Conservation (phyloP, 140 eudicot genomes). For the Flaveria floridana region DNA sequence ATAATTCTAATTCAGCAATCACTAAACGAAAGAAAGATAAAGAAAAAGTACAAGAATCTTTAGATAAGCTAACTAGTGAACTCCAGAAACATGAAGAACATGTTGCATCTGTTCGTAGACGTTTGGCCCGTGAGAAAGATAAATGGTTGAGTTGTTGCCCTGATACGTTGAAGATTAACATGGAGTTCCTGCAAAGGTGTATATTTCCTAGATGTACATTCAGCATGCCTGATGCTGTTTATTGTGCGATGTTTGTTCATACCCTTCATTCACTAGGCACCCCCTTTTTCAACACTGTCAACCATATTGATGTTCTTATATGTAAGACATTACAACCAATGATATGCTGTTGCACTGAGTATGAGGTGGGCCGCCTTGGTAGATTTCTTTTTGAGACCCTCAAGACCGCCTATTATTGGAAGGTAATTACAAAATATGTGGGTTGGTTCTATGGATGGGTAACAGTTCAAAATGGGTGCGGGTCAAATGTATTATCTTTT, state of each 20-base stretch:
- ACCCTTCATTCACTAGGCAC: slow-evolving; percentile 96
- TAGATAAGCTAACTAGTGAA: slow-evolving; percentile 72
- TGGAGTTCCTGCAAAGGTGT: slow-evolving; percentile 98
- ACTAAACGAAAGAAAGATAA: slow-evolving; percentile 94
- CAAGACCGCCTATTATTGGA: slow-evolving; percentile 92
- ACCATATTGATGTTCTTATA: slow-evolving; percentile 91
- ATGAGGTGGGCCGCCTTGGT: slow-evolving; percentile 96
- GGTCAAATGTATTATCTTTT: background rate
- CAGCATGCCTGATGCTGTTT: slow-evolving; percentile 98
- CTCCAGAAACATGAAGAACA: slow-evolving; percentile 88
- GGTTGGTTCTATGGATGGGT: background rate
- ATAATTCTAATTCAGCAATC: slow-evolving; percentile 93
- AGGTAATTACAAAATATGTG: slow-evolving; percentile 46
- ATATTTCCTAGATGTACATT: slow-evolving; percentile 95
- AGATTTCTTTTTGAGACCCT: slow-evolving; percentile 87
- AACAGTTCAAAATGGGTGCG: background rate
- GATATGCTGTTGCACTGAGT: slow-evolving; percentile 99
- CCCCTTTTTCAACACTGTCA: slow-evolving; percentile 93
- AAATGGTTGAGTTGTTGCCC: slow-evolving; percentile 95
- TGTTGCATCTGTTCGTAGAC: slow-evolving; percentile 85
- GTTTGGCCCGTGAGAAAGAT: slow-evolving; percentile 85
- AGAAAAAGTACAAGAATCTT: slow-evolving; percentile 88
- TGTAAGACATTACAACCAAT: slow-evolving; percentile 97
- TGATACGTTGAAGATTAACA: slow-evolving; percentile 91
- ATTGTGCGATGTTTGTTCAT: slow-evolving; percentile 93